Evolutionary conservation across 805 yeast genomes (phyloP).

Genomic region (Ogataea paradorogensis): DNA sequence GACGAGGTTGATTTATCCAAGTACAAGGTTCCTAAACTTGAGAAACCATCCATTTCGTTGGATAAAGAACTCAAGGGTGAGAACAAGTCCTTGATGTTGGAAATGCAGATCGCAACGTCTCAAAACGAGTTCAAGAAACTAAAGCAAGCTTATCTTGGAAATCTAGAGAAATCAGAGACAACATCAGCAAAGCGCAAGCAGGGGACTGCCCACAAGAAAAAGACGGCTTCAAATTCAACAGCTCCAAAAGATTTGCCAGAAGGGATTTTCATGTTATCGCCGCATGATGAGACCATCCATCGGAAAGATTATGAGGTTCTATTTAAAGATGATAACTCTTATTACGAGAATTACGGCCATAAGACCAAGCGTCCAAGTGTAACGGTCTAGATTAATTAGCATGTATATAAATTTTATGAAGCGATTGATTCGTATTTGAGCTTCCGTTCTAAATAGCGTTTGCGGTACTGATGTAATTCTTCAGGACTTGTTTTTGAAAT

Average conservation of each 20-base stretch:
- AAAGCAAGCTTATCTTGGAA: conserved; percentile 22
- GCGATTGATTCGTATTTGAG: not conserved
- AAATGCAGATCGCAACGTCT: conserved; percentile 30
- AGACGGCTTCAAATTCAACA: too few species aligned
- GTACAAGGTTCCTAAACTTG: conserved; percentile 9
- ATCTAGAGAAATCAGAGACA: conserved; percentile 1
- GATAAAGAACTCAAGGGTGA: conserved; percentile 27
- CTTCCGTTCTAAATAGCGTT: conserved; percentile 22
- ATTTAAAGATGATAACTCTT: too few species aligned
- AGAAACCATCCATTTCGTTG: conserved; percentile 27
- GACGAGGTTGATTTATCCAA: conserved; percentile 16
- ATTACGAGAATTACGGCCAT: too few species aligned
- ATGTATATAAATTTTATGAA: not conserved
- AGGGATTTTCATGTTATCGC: too few species aligned
- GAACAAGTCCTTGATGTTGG: conserved; percentile 24
- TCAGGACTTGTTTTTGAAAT: conserved; percentile 16
- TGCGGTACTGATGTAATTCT: conserved; percentile 18
- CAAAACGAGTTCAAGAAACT: conserved; percentile 30
- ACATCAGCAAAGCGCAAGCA: not conserved
- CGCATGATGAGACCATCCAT: not conserved
- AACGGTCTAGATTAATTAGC: not conserved
- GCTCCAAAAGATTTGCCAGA: too few species aligned
- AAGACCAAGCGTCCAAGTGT: not conserved
- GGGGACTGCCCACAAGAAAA: too few species aligned
- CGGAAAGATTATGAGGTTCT: not conserved